Percentiles rank a stretch among this genome's conserved stretches.
These are phyloP conservation scores for Rhodomyrtus psidioides DNA, from an alignment of 441 rosid species.

Conservation along the genomic window DNA sequence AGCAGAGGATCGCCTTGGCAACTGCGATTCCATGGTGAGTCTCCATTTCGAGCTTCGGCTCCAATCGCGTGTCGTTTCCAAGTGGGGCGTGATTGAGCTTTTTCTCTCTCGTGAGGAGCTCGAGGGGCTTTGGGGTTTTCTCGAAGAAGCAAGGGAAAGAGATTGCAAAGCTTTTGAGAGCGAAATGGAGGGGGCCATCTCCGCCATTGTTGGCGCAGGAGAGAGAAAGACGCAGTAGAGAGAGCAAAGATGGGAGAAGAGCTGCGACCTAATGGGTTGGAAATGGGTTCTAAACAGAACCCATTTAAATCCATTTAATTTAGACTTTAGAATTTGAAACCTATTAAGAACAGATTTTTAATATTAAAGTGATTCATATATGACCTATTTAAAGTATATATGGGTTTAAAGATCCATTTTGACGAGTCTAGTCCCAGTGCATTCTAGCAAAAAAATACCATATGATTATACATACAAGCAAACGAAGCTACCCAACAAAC, in stretches of 20 bases:
- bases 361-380: too few relatives aligned
- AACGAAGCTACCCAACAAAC: background rate
- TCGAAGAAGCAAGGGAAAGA: background rate
- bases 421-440: too few relatives aligned
- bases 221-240: too few relatives aligned
- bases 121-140: conserved; percentile 18
- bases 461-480: background rate
- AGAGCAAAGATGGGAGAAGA: too few relatives aligned
- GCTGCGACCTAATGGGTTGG: too few relatives aligned
- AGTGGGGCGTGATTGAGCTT: background rate
- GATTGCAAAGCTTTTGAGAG: background rate
- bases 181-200: background rate
- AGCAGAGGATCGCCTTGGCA: background rate
- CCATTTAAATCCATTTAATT: too few relatives aligned
- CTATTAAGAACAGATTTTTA: too few relatives aligned
- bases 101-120: background rate
- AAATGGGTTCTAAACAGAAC: too few relatives aligned
- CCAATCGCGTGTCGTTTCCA: background rate
- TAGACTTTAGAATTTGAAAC: too few relatives aligned
- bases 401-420: too few relatives aligned
- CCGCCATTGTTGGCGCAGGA: too few relatives aligned
- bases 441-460: background rate
- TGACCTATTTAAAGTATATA: too few relatives aligned
- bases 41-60: conserved; percentile 1
- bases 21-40: background rate